These are phyloP conservation scores for Hydrangea macrophylla DNA, from an alignment of 148 eudicot genomes.

Conservation along the genomic window DNA sequence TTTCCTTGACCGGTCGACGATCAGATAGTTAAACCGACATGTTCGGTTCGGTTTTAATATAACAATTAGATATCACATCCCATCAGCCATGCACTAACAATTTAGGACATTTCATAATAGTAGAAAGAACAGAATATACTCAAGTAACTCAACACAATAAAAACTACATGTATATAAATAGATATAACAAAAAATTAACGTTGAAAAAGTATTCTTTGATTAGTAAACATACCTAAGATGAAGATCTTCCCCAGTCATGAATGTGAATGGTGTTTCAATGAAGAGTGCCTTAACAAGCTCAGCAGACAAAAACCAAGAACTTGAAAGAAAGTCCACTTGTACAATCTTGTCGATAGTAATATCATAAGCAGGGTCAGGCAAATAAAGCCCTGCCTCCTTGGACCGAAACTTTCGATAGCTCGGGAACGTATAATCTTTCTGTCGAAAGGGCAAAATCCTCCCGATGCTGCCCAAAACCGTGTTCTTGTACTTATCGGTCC, in stretches of 20 bases:
- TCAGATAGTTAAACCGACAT: too few species aligned
- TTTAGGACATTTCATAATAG: background rate
- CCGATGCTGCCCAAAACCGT: conserved; percentile 94
- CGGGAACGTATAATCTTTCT: conserved; percentile 86
- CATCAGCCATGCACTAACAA: background rate
- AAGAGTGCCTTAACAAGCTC: conserved; percentile 87
- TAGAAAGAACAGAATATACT: background rate
- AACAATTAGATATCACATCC: too few species aligned
- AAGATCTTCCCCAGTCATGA: conserved; percentile 90
- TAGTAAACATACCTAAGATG: conserved; percentile 62
- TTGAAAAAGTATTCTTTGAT: background rate
- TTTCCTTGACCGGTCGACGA: too few species aligned
- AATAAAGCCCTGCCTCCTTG: conserved; percentile 92
- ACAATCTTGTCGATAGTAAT: conserved; percentile 73
- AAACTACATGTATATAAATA: background rate
- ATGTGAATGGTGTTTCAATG: conserved; percentile 79
- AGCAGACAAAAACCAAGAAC: conserved; percentile 91
- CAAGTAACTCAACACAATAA: background rate
- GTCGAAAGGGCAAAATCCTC: conserved; percentile 85
- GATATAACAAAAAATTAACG: too few species aligned
- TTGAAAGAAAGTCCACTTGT: conserved; percentile 92
- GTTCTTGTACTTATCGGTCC: conserved; percentile 81
- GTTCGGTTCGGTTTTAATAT: too few species aligned
- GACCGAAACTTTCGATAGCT: conserved; percentile 85
- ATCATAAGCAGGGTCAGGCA: conserved; percentile 97